Percentiles rank a stretch among this genome's conserved stretches.
Conservation (phyloP, 2,329 filamentous ascomycete genomes). For the Cordyceps cateniannulata region DNA sequence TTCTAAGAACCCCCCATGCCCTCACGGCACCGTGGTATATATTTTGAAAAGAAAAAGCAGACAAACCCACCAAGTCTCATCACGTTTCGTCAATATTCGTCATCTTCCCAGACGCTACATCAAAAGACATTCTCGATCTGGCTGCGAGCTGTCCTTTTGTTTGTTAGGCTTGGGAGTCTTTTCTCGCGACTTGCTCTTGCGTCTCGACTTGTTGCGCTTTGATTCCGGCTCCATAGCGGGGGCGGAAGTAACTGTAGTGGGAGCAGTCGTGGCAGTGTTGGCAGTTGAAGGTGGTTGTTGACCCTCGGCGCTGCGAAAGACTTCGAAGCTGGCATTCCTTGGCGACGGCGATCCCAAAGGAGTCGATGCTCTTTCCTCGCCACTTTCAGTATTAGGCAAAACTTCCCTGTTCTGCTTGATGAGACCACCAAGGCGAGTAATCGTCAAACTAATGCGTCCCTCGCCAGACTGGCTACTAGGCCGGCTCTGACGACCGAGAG, state of each 20-base stretch:
- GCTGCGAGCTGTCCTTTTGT: constrained; percentile 23
- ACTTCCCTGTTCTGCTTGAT: constrained; percentile 46
- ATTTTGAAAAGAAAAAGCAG: background rate
- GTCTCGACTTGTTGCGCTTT: constrained; percentile 26
- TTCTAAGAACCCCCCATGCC: background rate
- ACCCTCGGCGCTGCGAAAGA: constrained; percentile 27
- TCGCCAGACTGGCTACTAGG: constrained; percentile 54
- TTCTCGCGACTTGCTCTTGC: constrained; percentile 33
- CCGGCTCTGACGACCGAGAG: constrained; percentile 43
- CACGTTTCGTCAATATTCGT: background rate
- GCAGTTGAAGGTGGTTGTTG: background rate
- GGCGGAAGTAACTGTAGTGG: background rate
- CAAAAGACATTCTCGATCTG: constrained; percentile 42
- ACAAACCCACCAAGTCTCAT: background rate
- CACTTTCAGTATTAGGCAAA: constrained; percentile 16
- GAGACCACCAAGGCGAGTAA: constrained; percentile 48
- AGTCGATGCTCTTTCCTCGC: background rate
- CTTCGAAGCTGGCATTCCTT: constrained; percentile 15
- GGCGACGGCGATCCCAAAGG: constrained; percentile 20
- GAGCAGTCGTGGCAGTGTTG: background rate
- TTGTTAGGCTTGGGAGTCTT: constrained; percentile 29
- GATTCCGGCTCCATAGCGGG: constrained; percentile 15
- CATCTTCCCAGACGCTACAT: constrained; percentile 29
- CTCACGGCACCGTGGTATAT: background rate
- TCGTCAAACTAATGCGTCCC: constrained; percentile 49